These are phyloP conservation scores for Tilletiaria anomala DNA, from an alignment of 1,284 basidiomycete species.

Conservation along the genomic window DNA sequence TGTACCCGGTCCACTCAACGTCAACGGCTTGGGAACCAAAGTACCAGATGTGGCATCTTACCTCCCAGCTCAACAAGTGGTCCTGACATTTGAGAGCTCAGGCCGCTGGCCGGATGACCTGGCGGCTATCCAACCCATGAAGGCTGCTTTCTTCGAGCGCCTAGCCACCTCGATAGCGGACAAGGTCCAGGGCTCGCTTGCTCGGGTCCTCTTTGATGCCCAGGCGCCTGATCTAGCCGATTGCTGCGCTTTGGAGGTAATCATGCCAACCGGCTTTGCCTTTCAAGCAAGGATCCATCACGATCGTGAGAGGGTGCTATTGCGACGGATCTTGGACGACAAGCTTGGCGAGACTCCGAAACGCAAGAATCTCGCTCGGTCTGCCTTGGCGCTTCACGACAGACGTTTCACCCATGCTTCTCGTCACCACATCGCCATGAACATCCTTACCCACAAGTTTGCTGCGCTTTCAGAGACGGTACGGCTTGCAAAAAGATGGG, in stretches of 20 bases:
- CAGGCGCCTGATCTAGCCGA: constrained; percentile 51
- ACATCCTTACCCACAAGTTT: constrained; percentile 63
- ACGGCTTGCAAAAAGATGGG: constrained; percentile 80
- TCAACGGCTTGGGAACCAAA: constrained; percentile 21
- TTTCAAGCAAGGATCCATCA: constrained; percentile 74
- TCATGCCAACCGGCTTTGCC: constrained; percentile 70
- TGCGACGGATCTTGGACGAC: constrained; percentile 53
- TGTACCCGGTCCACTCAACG: constrained; percentile 48
- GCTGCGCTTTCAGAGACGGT: constrained; percentile 69
- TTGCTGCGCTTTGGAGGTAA: constrained; percentile 57
- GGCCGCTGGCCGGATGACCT: constrained; percentile 91
- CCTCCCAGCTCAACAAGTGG: constrained; percentile 44
- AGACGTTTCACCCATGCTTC: constrained; percentile 63
- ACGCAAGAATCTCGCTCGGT: constrained; percentile 47
- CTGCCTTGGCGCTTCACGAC: constrained; percentile 54
- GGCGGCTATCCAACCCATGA: constrained; percentile 80
- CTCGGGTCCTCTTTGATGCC: constrained; percentile 36
- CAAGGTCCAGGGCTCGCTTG: constrained; percentile 42
- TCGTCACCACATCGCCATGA: constrained; percentile 68
- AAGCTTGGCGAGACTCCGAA: constrained; percentile 33
- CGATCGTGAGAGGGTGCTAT: constrained; percentile 65
- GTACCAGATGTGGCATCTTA: constrained; percentile 35
- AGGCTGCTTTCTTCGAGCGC: constrained; percentile 58
- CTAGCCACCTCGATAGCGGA: constrained; percentile 18
- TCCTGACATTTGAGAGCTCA: constrained; percentile 54